Evolutionary conservation across 2,329 filamentous ascomycete species (phyloP).

Genomic region (Trichoderma breve): DNA sequence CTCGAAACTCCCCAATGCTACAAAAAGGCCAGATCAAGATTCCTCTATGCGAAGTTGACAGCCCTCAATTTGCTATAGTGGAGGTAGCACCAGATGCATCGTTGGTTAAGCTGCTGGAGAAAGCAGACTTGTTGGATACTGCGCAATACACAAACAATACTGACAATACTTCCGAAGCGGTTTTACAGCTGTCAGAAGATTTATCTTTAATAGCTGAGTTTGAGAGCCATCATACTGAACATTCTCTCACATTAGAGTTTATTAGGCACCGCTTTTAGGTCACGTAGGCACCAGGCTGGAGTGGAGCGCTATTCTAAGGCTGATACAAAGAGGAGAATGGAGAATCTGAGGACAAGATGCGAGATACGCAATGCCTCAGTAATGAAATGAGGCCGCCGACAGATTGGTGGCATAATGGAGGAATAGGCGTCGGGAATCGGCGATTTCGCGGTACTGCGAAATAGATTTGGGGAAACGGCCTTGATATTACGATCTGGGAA

Average conservation of each 20-base stretch:
- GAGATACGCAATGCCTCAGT: too few species aligned
- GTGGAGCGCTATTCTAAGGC: neutral
- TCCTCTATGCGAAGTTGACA: neutral
- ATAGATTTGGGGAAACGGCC: neutral
- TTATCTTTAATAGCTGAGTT: neutral
- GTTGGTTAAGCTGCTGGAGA: neutral
- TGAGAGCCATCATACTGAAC: neutral
- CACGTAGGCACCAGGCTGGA: neutral
- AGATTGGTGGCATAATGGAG: fast-evolving
- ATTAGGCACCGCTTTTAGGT: neutral
- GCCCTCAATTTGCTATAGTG: neutral
- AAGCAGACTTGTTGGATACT: neutral
- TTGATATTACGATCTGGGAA: too few species aligned
- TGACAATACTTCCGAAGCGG: neutral
- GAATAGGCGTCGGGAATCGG: too few species aligned
- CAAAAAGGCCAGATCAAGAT: neutral
- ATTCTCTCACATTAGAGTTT: neutral
- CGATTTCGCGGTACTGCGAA: neutral
- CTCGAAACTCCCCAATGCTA: neutral
- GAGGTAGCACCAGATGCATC: neutral
- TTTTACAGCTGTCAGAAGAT: neutral
- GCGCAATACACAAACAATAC: neutral
- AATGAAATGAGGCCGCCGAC: fast-evolving
- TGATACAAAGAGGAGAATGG: neutral
- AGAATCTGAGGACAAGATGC: neutral